phyloP scores from a whole-genome alignment of 306 rosid genomes.

The Biancaea sappan region DNA sequence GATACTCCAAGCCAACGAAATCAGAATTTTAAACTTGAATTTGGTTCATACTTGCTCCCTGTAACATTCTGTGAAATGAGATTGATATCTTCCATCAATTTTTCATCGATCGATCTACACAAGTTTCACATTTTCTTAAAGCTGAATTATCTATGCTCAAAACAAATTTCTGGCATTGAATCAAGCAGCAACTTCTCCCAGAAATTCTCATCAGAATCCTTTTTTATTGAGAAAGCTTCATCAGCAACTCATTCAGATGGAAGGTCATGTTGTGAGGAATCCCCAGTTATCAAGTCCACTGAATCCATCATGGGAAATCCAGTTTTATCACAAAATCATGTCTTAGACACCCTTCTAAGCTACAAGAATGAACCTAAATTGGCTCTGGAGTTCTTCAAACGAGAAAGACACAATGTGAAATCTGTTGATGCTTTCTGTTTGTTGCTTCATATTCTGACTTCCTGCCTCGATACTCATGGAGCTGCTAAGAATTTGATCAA shows the following conservation, averaged over 20 bases:
- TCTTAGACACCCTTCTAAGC: constrained; percentile 50
- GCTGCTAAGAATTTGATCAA: constrained; percentile 44
- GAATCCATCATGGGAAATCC: background rate
- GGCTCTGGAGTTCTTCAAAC: constrained; percentile 52
- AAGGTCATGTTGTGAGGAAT: constrained; percentile 2
- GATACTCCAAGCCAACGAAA: background rate
- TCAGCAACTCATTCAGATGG: constrained; percentile 3
- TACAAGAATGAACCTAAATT: constrained; percentile 47
- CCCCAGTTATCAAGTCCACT: background rate
- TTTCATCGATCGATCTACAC: constrained; percentile 34
- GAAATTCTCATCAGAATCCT: constrained; percentile 12
- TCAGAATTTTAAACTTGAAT: background rate
- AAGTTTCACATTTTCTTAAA: constrained; percentile 34
- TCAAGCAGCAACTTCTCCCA: background rate
- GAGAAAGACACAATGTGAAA: constrained; percentile 43
- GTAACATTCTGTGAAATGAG: constrained; percentile 17
- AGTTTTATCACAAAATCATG: constrained; percentile 27
- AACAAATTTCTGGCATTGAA: background rate
- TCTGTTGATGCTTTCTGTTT: constrained; percentile 52
- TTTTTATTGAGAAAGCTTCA: constrained; percentile 20
- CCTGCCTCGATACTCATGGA: constrained; percentile 25
- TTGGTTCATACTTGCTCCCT: background rate
- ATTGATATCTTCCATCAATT: constrained; percentile 31
- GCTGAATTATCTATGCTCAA: constrained; percentile 29
- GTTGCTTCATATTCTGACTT: constrained; percentile 56